These are phyloP conservation scores for Orobanche coerulescens DNA, from an alignment of 257 asterid species.

Conservation along the genomic window DNA sequence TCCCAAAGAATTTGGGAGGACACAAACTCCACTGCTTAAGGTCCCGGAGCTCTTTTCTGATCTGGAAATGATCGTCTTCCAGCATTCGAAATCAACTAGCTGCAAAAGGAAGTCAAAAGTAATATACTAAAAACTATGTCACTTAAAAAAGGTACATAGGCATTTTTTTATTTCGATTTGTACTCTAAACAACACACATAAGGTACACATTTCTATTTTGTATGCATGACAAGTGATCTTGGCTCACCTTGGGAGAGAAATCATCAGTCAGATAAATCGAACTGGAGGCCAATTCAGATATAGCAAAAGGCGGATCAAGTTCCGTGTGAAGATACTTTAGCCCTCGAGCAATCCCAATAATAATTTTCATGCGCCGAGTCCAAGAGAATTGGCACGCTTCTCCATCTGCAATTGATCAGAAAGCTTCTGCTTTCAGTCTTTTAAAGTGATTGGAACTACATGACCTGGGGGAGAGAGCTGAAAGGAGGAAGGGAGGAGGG, in stretches of 20 bases:
- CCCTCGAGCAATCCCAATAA: conserved; percentile 71
- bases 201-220: background rate
- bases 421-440: conserved; percentile 14
- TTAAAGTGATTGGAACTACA: conserved; percentile 5
- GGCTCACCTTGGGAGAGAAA: conserved; percentile 73
- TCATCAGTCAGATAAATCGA: conserved; percentile 82
- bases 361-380: conserved; percentile 69
- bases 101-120: conserved; percentile 21
- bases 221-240: background rate
- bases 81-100: conserved; percentile 53
- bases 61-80: conserved; percentile 47
- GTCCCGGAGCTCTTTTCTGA: conserved; percentile 40
- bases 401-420: conserved; percentile 43
- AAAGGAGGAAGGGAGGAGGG: background rate
- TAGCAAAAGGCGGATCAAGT: conserved; percentile 56
- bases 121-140: conserved; percentile 7
- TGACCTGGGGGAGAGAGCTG: background rate
- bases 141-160: background rate
- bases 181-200: background rate
- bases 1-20: conserved; percentile 35
- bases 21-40: conserved; percentile 34
- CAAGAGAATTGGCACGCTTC: conserved; percentile 86
- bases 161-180: background rate
- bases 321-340: conserved; percentile 68
- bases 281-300: conserved; percentile 58